Conservation (phyloP, 2,329 filamentous ascomycete genomes). For the Chaetomiaceae sp. region DNA sequence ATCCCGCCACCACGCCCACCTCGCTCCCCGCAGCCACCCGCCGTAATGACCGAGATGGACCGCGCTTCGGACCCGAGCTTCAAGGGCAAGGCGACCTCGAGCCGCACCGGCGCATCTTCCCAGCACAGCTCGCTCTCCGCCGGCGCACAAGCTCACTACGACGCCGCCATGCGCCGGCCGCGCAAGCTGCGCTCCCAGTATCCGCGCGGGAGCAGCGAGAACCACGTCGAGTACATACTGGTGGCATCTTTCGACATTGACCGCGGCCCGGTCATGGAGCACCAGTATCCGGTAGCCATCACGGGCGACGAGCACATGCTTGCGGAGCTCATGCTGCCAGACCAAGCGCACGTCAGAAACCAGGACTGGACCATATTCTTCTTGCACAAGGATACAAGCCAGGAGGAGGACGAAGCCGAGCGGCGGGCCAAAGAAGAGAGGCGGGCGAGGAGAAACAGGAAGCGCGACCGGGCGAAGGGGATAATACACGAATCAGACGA, state of each 20-base stretch:
- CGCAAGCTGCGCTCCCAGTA: conserved; percentile 69
- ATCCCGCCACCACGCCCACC: conserved; percentile 56
- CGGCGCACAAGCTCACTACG: conserved; percentile 40
- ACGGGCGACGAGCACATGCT: conserved; percentile 98
- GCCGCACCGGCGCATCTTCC: conserved; percentile 49
- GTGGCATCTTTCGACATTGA: conserved; percentile 98
- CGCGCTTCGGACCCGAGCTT: conserved; percentile 56
- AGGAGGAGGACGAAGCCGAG: conserved; percentile 75
- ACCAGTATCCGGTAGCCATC: conserved; percentile 92
- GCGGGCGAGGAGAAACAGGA: conserved; percentile 47
- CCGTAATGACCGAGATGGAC: conserved; percentile 42
- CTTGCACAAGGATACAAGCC: conserved; percentile 87
- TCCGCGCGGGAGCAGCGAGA: conserved; percentile 68
- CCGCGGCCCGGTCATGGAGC: conserved; percentile 93
- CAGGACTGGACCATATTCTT: conserved; percentile 99
- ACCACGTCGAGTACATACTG: conserved; percentile 97
- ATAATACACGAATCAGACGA: conserved; percentile 44
- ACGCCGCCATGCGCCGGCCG: conserved; percentile 47
- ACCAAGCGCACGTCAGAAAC: conserved; percentile 89
- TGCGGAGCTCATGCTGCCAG: conserved; percentile 95
- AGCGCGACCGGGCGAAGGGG: conserved; percentile 40
- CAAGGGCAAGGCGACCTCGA: conserved; percentile 56
- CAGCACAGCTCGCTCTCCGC: conserved; percentile 58
- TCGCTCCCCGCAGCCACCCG: conserved; percentile 49
- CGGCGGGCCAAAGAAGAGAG: conserved; percentile 52